Conservation (phyloP, 192 early-diverging fungal species). For the Gryganskiella cystojenkinii region DNA sequence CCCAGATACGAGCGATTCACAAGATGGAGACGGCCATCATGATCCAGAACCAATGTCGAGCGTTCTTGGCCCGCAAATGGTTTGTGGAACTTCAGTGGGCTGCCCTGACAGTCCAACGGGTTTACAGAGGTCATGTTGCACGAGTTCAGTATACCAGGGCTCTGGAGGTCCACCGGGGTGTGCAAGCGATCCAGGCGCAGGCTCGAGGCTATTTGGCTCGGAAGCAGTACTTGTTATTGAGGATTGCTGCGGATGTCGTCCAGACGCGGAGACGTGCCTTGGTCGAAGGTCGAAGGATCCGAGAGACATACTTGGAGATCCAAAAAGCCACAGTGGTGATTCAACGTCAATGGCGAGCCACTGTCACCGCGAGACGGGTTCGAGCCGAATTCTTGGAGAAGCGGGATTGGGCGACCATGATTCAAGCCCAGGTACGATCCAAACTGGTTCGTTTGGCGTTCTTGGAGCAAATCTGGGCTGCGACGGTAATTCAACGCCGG, state of each 20-base stretch:
- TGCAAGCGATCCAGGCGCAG: conserved; percentile 32
- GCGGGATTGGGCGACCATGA: conserved; percentile 4
- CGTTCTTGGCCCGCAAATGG: conserved; percentile 26
- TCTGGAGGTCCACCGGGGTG: conserved; percentile 16
- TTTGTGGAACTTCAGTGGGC: conserved; percentile 30
- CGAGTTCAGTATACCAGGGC: conserved; percentile 5
- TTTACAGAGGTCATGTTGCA: conserved; percentile 23
- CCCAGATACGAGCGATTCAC: conserved; percentile 18
- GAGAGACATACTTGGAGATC: conserved; percentile 12
- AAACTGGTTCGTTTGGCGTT: conserved; percentile 7
- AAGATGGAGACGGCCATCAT: conserved; percentile 11
- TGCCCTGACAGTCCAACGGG: conserved; percentile 23
- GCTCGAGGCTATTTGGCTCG: conserved; percentile 25
- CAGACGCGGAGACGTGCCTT: conserved; percentile 23
- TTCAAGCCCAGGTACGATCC: conserved; percentile 32
- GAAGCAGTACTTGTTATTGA: conserved; percentile 26
- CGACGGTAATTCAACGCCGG: conserved; percentile 27
- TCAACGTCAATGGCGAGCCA: conserved; percentile 40
- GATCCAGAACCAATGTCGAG: conserved; percentile 29
- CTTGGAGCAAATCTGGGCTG: conserved; percentile 18
- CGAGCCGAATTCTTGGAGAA: conserved; percentile 22
- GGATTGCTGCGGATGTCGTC: conserved; percentile 29
- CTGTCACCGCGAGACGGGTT: conserved; percentile 5
- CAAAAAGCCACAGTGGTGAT: conserved; percentile 23
- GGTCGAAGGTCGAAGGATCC: conserved; percentile 23